Base-by-base conservation (phyloP, 768 basidiomycete genomes). In the Mycena albidolilacea region DNA sequence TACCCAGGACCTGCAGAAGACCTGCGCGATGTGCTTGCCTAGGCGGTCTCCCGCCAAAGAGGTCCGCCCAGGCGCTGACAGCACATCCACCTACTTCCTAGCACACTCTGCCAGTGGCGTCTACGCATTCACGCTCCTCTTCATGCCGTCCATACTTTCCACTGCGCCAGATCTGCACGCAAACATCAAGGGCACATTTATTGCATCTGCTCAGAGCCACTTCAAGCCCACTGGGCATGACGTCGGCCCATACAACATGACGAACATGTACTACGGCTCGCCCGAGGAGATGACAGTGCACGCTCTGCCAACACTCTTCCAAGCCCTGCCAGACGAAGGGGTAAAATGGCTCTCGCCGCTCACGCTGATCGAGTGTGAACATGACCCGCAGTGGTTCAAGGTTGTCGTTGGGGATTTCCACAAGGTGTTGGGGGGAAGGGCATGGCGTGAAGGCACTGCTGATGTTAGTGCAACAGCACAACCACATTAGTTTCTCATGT, bases 1-100 rank as follows among this genome's bases (percentile, higher is more conserved):
- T 92, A 87, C 78, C 92, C 92, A 0, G 84, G 82, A 0, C 84
- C 87, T 0, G 86, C 85, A 0, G 85, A 90, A 73, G 92, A 93
- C 76, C 77, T 92, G 9, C 87, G 87, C 15, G 90, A 92, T 72
- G 91, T 91, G 12, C 76, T 91, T 8, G 76, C 84, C 30, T 93
- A 91, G 90, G 81, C 86, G 39, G 73, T 87, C 67, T 52, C 83
- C 44, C 79, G 91, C 80, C 0, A 75, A 81, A 14, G 46, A 78
- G 11, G 80, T 87, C 12, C 77, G 73, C 6, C 75, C 79, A 19
- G 75, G 77, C 23, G 83, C 88, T 7, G 52, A 54, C 52, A 23
- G 21, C n/a, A 11, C 52, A 5, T 54, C 52, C 4, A 4, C 21
- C 7, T 54, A 23, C 19, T 23, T 54, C 52, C n/a, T 54, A 1